Percentiles rank a stretch among this genome's conserved stretches.
phyloP scores from a whole-genome alignment of 2,329 filamentous ascomycete genomes.

The Alternaria incomplexa region DNA sequence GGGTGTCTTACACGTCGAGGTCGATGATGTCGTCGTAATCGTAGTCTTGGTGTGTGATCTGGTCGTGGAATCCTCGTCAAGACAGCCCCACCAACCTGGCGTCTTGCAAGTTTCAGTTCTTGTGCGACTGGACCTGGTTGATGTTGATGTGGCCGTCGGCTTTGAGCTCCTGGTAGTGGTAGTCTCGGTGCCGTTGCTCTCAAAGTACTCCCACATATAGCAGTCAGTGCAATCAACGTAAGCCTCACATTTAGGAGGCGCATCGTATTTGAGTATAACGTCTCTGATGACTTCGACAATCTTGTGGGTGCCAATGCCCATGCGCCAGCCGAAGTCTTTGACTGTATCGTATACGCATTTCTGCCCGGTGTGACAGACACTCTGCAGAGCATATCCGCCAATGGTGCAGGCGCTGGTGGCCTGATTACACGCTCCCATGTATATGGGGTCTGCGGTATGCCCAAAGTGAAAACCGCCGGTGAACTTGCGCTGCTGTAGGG shows the following conservation, averaged over 20 bases:
- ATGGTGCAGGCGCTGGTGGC: conserved; percentile 88
- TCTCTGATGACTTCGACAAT: conserved; percentile 88
- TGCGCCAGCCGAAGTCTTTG: conserved; percentile 87
- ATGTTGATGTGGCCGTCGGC: conserved; percentile 58
- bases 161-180: conserved; percentile 63
- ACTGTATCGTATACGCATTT: conserved; percentile 95
- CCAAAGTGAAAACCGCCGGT: conserved; percentile 91
- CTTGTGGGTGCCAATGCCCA: conserved; percentile 88
- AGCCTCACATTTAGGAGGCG: conserved; percentile 75
- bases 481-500: conserved; percentile 65
- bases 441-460: conserved; percentile 94
- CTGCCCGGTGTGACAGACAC: conserved; percentile 85
- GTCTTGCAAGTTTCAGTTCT: conserved; percentile 88
- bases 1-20: conserved; percentile 57
- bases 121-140: conserved; percentile 59
- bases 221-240: conserved; percentile 86
- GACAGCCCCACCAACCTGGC: conserved; percentile 88
- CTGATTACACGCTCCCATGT: conserved; percentile 90
- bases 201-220: conserved; percentile 91
- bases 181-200: conserved; percentile 84
- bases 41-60: conserved; percentile 55
- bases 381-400: conserved; percentile 91
- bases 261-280: conserved; percentile 82
- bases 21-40: conserved; percentile 48
- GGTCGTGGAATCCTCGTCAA: conserved; percentile 66